Base-by-base conservation (phyloP, 176 grass and related monocot genomes). In the Oryza nivara region DNA sequence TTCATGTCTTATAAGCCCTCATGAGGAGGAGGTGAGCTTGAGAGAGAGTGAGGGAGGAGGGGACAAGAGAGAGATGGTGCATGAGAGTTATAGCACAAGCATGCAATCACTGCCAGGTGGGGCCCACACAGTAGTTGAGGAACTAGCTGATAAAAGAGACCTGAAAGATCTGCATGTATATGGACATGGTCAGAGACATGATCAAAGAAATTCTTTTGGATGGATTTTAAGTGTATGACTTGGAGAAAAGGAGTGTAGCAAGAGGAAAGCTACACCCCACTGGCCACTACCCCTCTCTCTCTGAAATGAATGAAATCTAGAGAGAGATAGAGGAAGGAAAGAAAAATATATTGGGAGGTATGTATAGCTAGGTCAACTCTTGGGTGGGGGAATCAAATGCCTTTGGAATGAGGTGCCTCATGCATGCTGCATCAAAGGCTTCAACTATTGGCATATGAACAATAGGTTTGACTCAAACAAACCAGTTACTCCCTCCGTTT, bases 301-400 rank as follows among this genome's bases (percentile, higher is more conserved):
- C 54, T 58, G n/a, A 58, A n/a, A 58, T 58, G 54, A 20, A 58
- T 58, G 54, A 58, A 58, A 58, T 58, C 54, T 58, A 46, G 51
- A 32, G 54, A 9, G 6, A 26, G n/a, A 44, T 61, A 79, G 30
- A 67, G 65, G 11, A 41, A 65, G 70, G 52, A 72, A 80, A 78
- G 91, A 87, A 90, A 77, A 91, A 90, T 75, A 85, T 94, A 96
- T 96, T 96, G 74, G 72, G 69, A 91, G 92, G 0, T 44, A 11
- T 41, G 40, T 41, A 41, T 61, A 61, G 6, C 19, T 23, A 22
- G 58, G 91, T 97, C 92, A 97, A 97, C 94, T 89, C 90, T 97
- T 89, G 89, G 93, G 92, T 95, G 96, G 91, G 67, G 78, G 96
- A 94, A 99, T 96, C 91, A 61, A 84, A 96, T 94, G 86, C 93